Conservation (phyloP, 257 asterid genomes). For the Gardenia jasminoides region DNA sequence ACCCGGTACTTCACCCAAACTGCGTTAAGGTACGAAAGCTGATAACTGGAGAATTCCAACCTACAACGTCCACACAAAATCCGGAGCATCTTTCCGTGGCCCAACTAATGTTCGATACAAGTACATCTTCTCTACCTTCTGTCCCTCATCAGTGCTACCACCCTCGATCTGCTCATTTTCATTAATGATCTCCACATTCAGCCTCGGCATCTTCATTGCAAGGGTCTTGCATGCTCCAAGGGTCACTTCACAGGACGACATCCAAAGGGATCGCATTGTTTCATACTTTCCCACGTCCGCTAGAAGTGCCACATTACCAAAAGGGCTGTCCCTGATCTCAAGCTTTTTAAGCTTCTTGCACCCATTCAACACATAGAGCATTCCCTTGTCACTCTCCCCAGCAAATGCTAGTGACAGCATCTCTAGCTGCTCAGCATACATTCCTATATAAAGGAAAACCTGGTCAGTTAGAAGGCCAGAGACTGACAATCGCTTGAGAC, state of each 20-base stretch:
- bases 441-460: conserved; percentile 77
- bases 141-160: conserved; percentile 38
- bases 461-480: conserved; percentile 75
- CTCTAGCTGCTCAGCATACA: conserved; percentile 82
- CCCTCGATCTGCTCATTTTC: conserved; percentile 48
- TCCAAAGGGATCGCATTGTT: conserved; percentile 98
- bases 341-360: conserved; percentile 82
- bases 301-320: conserved; percentile 72
- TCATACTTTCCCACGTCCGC: conserved; percentile 87
- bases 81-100: conserved; percentile 68
- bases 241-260: conserved; percentile 86
- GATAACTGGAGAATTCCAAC: background rate
- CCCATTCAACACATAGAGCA: conserved; percentile 71
- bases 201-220: conserved; percentile 73
- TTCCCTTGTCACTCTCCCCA: conserved; percentile 77
- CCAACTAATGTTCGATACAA: conserved; percentile 76
- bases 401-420: conserved; percentile 85
- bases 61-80: conserved; percentile 68
- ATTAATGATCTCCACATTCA: conserved; percentile 69
- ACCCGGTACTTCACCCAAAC: conserved; percentile 13
- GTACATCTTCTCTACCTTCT: conserved; percentile 70
- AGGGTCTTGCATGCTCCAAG: conserved; percentile 73
- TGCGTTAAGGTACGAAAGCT: conserved; percentile 4
- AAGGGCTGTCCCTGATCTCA: conserved; percentile 79
- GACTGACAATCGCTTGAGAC: conserved; percentile 68